phyloP scores from a whole-genome alignment of 2,329 filamentous ascomycete species.

The Helicocarpus griseus region DNA sequence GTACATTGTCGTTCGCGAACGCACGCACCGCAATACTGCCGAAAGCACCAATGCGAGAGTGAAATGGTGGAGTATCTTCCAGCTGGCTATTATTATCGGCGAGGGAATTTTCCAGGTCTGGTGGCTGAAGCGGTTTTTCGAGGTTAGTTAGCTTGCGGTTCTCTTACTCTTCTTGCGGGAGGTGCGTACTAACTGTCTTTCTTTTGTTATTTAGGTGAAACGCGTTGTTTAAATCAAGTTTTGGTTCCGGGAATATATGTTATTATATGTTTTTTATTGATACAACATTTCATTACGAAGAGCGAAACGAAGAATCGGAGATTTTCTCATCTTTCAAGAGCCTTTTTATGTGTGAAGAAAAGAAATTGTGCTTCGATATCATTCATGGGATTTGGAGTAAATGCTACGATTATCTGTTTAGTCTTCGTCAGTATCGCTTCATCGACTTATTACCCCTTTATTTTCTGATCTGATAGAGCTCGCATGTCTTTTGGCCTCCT shows the following conservation, averaged over 20 bases:
- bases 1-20: constrained; percentile 91
- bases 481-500: too few species aligned
- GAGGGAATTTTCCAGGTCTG: constrained; percentile 98
- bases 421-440: too few species aligned
- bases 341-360: too few species aligned
- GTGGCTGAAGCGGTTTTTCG: constrained; percentile 98
- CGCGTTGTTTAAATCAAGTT: constrained; percentile 32
- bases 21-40: constrained; percentile 94
- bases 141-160: constrained; percentile 47
- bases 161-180: neutral
- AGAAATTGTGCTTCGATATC: too few species aligned
- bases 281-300: neutral
- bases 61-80: constrained; percentile 99
- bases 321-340: neutral
- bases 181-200: too few species aligned
- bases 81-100: constrained; percentile 76
- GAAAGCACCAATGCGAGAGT: constrained; percentile 96
- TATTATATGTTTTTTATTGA: neutral
- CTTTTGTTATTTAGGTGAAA: constrained; percentile 30
- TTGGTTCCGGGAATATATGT: neutral
- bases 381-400: too few species aligned
- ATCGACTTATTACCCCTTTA: too few species aligned
- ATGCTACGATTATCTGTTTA: too few species aligned
- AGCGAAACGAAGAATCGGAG: neutral
- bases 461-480: too few species aligned